Evolutionary conservation across 2,329 filamentous ascomycete genomes (phyloP).

Genomic region (Alternaria triticina): DNA sequence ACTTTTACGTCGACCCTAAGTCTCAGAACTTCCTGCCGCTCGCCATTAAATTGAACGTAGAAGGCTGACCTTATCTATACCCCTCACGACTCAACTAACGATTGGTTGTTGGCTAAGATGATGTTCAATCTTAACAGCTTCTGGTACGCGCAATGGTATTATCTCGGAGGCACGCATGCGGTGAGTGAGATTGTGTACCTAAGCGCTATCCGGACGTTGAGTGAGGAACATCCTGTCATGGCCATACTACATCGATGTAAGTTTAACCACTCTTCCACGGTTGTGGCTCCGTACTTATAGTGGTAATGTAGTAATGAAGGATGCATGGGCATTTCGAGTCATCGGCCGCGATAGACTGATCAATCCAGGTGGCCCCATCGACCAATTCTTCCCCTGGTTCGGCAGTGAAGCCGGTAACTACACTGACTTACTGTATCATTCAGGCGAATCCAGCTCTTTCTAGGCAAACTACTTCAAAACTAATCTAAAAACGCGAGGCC

Average conservation of each 20-base stretch:
- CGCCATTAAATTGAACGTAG: conserved; percentile 56
- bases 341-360: neutral
- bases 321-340: conserved; percentile 5
- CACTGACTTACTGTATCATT: conserved; percentile 4
- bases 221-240: conserved; percentile 54
- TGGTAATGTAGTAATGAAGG: neutral
- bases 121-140: conserved; percentile 58
- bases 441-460: neutral
- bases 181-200: conserved; percentile 54
- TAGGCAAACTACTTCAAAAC: conserved; percentile 1
- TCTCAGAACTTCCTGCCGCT: conserved; percentile 56
- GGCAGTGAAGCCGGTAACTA: neutral
- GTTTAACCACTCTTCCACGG: neutral
- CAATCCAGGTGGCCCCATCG: conserved; percentile 1
- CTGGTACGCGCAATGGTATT: conserved; percentile 54
- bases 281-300: neutral
- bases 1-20: conserved; percentile 54
- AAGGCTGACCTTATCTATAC: conserved; percentile 55
- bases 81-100: conserved; percentile 51
- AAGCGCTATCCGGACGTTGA: conserved; percentile 56
- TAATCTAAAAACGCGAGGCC: neutral
- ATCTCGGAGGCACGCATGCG: conserved; percentile 54
- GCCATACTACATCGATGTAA: conserved; percentile 34
- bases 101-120: conserved; percentile 61
- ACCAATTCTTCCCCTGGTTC: conserved; percentile 2